Evolutionary conservation across 768 basidiomycete genomes (phyloP), one percentile per base, ranked within the genome.

Genomic region (Suillus subaureus): DNA sequence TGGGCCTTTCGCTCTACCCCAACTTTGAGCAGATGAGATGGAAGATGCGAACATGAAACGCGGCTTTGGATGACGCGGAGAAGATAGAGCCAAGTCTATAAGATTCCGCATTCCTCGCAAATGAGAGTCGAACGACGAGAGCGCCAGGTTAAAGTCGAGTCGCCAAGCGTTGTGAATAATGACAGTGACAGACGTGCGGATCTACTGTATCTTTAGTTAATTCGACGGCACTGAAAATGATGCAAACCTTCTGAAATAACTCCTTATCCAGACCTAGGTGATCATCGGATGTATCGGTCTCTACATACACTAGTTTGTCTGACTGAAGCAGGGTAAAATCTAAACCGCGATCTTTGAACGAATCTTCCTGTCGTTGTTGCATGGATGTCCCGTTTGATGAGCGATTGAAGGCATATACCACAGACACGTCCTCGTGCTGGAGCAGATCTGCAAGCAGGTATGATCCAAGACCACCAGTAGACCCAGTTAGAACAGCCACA

Each of bases 111-210:
- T 78, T 16, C 71, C 78, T 49, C 71, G 74, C 18, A 84, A 73
- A 60, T 74, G 81, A 5, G 79, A 76, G 45, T 82, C 82, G 61
- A 83, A 82, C 0, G 83, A 83, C 6, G 78, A 71, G 11, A 84
- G 70, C 4, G 72, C 72, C 42, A 81, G 64, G 61, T 79, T 83
- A 65, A 82, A 83, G 58, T 84, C 78, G 54, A 84, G 72, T n/a
- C 72, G 75, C 83, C 83, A 84, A 2, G 82, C 81, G 5, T 74
- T 80, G 61, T 83, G 82, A 28, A 82, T 78, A 55, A 83, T 72
- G 31, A 78, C 42, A 3, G 77, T 78, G 35, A 82, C 71, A 0
- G 78, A 75, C 4, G 67, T 63, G 1, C 70, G 70, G 4, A 83
- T 70, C 82, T 82, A 35, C 12, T 18, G 51, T 0, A 4, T 16